phyloP scores from a whole-genome alignment of 805 yeast genomes.

The Candida verbasci region DNA sequence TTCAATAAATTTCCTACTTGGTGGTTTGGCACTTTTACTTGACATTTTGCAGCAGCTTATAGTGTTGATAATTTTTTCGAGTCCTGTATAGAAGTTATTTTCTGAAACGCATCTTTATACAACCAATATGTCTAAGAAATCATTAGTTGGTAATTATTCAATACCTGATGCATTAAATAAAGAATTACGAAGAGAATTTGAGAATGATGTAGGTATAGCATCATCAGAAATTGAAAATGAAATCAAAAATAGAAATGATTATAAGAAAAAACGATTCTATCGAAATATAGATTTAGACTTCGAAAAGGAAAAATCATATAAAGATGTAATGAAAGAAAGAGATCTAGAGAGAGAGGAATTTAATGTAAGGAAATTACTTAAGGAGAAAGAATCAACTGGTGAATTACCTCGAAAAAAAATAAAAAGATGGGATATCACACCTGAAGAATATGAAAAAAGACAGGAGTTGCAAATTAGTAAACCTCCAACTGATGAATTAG shows the following conservation, averaged over 20 bases:
- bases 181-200: conserved; percentile 18
- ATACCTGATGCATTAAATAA: conserved; percentile 25
- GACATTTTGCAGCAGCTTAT: no score
- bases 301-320: conserved; percentile 31
- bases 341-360: conserved; percentile 35
- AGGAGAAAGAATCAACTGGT: conserved; percentile 14
- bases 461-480: not conserved
- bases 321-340: conserved; percentile 38
- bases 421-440: conserved; percentile 45
- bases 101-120: not conserved
- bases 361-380: conserved; percentile 20
- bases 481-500: not conserved
- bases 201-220: conserved; percentile 10
- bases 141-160: conserved; percentile 26
- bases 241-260: conserved; percentile 17
- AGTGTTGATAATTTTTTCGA: no score
- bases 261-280: conserved; percentile 24
- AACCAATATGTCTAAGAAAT: conserved; percentile 10
- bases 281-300: conserved; percentile 21
- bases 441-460: conserved; percentile 23
- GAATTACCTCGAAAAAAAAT: conserved; percentile 19
- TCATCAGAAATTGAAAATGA: conserved; percentile 3
- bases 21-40: no score
- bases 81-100: no score
- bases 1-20: no score